phyloP scores from a whole-genome alignment of 768 basidiomycete species.

The Mycena sanguinolenta region DNA sequence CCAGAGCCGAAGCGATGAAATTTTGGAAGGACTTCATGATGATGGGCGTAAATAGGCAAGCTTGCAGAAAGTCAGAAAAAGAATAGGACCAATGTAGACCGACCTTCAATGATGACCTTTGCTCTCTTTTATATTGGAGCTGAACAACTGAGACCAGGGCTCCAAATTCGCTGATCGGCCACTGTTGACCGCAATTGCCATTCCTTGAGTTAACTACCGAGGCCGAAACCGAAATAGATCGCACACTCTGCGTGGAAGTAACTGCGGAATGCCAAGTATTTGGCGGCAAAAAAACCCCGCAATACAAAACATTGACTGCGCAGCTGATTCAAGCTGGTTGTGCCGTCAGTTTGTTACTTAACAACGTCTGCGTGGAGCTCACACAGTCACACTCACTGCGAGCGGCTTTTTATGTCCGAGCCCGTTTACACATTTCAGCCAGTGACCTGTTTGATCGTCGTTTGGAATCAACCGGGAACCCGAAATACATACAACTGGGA shows the following conservation, averaged over 20 bases:
- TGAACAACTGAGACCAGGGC: background rate
- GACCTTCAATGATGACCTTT: background rate
- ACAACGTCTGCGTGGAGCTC: too few species aligned
- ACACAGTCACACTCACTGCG: too few species aligned
- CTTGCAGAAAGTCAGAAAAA: background rate
- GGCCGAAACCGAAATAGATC: background rate
- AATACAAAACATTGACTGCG: background rate
- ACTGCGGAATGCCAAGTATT: background rate
- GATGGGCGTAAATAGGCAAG: background rate
- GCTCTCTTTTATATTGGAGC: background rate
- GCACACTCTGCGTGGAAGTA: background rate
- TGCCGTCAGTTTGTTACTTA: too few species aligned
- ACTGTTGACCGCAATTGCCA: background rate
- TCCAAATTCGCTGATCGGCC: background rate
- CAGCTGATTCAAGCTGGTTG: background rate
- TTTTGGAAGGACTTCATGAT: slow-evolving; percentile 1
- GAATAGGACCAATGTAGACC: background rate
- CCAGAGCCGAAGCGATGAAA: background rate
- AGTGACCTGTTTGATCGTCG: too few species aligned
- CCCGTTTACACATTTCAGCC: too few species aligned
- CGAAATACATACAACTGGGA: too few species aligned
- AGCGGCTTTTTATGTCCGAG: too few species aligned
- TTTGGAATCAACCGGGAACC: too few species aligned
- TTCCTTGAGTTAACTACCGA: background rate
- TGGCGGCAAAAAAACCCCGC: background rate